Evolutionary conservation across 2,329 filamentous ascomycete species (phyloP).

Genomic region (Parafenestella ontariensis): DNA sequence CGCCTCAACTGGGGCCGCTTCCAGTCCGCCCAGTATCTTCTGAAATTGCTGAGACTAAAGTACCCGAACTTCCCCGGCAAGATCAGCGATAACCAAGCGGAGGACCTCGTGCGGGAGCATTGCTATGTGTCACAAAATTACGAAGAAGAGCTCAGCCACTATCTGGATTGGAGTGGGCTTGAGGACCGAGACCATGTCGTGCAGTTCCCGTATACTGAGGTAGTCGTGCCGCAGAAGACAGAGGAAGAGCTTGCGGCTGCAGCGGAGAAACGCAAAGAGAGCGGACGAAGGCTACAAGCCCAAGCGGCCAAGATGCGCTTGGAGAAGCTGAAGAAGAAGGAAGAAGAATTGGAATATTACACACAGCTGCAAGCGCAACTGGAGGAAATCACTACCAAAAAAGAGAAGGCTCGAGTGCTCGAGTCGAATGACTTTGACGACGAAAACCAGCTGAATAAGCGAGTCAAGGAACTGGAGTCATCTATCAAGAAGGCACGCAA

Average conservation of each 20-base stretch:
- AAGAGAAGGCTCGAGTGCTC: constrained; percentile 76
- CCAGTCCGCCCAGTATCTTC: constrained; percentile 87
- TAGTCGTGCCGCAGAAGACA: constrained; percentile 87
- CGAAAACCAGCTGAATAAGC: constrained; percentile 82
- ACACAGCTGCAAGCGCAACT: constrained; percentile 79
- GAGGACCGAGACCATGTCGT: constrained; percentile 89
- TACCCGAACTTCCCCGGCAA: constrained; percentile 90
- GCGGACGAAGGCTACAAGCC: constrained; percentile 87
- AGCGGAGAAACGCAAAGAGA: constrained; percentile 94
- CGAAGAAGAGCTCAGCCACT: constrained; percentile 75
- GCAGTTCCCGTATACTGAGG: constrained; percentile 93
- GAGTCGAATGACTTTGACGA: constrained; percentile 94
- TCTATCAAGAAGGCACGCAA: constrained; percentile 88
- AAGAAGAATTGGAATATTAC: constrained; percentile 94
- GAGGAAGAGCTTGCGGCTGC: constrained; percentile 91
- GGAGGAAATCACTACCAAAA: constrained; percentile 80
- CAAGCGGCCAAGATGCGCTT: constrained; percentile 97
- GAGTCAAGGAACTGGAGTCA: constrained; percentile 88
- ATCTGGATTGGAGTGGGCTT: constrained; percentile 88
- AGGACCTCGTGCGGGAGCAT: constrained; percentile 85
- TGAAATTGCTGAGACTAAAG: constrained; percentile 88
- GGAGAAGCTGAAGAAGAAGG: constrained; percentile 93
- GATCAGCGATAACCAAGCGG: constrained; percentile 83
- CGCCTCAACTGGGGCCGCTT: constrained; percentile 94
- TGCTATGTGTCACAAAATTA: constrained; percentile 90